These are phyloP conservation scores for Triadica sebifera DNA, from an alignment of 345 rosid genomes.

Conservation along the genomic window DNA sequence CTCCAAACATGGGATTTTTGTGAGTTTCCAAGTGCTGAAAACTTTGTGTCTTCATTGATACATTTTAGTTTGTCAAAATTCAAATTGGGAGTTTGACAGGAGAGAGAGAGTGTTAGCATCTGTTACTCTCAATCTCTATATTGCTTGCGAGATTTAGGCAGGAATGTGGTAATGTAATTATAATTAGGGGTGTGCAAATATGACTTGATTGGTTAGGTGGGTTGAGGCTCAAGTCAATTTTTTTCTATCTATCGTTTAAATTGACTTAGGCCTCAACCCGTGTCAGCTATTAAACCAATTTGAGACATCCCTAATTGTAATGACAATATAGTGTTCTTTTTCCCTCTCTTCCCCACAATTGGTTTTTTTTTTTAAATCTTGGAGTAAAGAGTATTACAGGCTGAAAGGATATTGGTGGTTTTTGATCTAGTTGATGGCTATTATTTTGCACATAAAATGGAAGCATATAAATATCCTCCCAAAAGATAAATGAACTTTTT, in stretches of 20 bases:
- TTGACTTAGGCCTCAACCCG: too few species aligned
- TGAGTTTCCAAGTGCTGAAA: background rate
- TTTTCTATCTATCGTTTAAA: too few species aligned
- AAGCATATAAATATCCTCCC: too few species aligned
- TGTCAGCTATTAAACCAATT: background rate
- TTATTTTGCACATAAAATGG: too few species aligned
- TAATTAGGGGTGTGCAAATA: background rate
- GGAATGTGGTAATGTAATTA: background rate
- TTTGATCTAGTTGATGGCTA: too few species aligned
- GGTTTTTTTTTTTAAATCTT: too few species aligned
- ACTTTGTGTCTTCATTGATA: background rate
- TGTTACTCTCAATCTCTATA: background rate
- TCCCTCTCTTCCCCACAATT: too few species aligned
- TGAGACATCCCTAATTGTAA: background rate
- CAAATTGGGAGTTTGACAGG: background rate
- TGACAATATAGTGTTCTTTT: too few species aligned
- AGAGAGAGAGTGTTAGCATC: background rate
- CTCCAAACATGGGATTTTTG: background rate
- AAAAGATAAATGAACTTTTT: too few species aligned
- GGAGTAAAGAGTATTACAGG: too few species aligned
- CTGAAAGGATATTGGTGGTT: too few species aligned
- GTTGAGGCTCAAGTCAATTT: too few species aligned
- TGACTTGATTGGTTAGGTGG: background rate
- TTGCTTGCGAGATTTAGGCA: background rate
- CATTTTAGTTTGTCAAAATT: background rate